Conservation (phyloP, 2,329 filamentous ascomycete genomes). For the Orbilia brochopaga region DNA sequence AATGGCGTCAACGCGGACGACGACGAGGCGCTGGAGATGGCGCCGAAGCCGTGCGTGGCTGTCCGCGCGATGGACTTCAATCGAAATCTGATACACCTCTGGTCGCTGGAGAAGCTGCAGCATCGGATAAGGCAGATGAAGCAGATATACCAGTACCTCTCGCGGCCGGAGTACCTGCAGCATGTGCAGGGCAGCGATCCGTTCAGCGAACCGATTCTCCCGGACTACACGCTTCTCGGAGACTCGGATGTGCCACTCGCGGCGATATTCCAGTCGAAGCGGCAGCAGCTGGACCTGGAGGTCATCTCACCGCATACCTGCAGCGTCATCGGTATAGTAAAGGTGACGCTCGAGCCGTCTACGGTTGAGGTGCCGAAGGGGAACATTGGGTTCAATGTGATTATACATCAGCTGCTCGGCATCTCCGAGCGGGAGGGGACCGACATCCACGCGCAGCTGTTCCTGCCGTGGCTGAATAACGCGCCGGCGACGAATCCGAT, state of each 20-base stretch:
- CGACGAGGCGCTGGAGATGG: constrained; percentile 78
- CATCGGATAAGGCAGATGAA: constrained; percentile 89
- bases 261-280: constrained; percentile 90
- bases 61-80: constrained; percentile 91
- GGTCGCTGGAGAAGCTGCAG: constrained; percentile 92
- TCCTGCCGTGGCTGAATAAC: constrained; percentile 86
- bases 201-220: constrained; percentile 88
- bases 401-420: constrained; percentile 94
- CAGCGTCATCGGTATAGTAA: constrained; percentile 86
- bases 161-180: constrained; percentile 90
- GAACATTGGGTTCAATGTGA: constrained; percentile 96
- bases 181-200: constrained; percentile 93
- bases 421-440: constrained; percentile 96
- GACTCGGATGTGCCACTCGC: constrained; percentile 90
- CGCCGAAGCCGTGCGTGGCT: constrained; percentile 86
- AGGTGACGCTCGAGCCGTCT: constrained; percentile 88
- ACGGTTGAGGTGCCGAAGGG: constrained; percentile 89
- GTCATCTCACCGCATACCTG: constrained; percentile 91
- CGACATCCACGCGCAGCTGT: constrained; percentile 95
- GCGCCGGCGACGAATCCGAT: constrained; percentile 96
- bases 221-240: constrained; percentile 87
- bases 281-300: constrained; percentile 92
- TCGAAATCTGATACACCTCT: constrained; percentile 82
- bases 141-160: constrained; percentile 94
- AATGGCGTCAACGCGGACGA: constrained; percentile 86